Conservation (phyloP, 169 alveolate species). For the Hepatocystis sp. region DNA sequence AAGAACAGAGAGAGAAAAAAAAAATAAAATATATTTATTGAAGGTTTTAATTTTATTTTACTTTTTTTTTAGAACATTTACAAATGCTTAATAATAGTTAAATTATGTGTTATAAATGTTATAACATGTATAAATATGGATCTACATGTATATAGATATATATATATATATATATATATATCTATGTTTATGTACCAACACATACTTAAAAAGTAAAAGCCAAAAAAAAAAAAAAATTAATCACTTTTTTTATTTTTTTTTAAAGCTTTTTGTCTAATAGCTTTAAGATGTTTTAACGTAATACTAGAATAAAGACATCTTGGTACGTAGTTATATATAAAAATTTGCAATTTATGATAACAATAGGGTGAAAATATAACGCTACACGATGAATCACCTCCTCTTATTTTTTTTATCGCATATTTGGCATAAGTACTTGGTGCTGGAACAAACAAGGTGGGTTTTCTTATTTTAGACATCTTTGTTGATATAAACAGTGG, state of each 20-base stretch:
- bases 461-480: conserved; percentile 76
- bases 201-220: too few relatives aligned
- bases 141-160: too few relatives aligned
- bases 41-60: background rate
- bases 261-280: conserved; percentile 38
- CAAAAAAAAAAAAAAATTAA: too few relatives aligned
- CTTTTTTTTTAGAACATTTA: conserved; percentile 17
- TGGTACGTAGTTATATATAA: conserved; percentile 32
- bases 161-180: too few relatives aligned
- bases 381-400: conserved; percentile 21
- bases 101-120: too few relatives aligned
- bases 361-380: conserved; percentile 77
- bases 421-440: conserved; percentile 66
- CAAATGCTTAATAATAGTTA: too few relatives aligned
- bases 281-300: conserved; percentile 22
- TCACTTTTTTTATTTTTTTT: too few relatives aligned
- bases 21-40: background rate
- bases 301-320: conserved; percentile 13
- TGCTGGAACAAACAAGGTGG: conserved; percentile 78
- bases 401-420: conserved; percentile 36
- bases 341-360: conserved; percentile 73
- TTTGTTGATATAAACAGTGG: conserved; percentile 78
- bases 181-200: too few relatives aligned
- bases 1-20: background rate
- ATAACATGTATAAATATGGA: too few relatives aligned